phyloP scores from a whole-genome alignment of 768 basidiomycete genomes.

The Suillus hirtellus region DNA sequence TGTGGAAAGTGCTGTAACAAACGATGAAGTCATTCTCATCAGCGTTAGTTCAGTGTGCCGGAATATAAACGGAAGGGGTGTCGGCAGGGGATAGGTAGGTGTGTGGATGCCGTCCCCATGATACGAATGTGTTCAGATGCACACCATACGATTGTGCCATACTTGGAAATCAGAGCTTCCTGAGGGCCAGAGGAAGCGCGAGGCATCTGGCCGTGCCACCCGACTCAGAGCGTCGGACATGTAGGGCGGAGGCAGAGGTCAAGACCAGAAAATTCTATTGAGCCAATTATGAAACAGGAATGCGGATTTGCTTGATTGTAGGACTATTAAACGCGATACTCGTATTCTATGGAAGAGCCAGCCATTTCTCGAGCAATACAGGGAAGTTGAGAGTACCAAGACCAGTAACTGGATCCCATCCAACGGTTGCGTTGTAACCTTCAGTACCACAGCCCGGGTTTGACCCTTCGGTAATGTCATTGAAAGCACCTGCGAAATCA shows the following conservation, averaged over 20 bases:
- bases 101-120: constrained; percentile 42
- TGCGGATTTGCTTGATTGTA: too few species aligned
- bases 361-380: constrained; percentile 33
- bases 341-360: constrained; percentile 22
- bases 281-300: too few species aligned
- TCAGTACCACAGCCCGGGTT: constrained; percentile 55
- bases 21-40: constrained; percentile 41
- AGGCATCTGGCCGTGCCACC: too few species aligned
- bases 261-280: too few species aligned
- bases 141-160: not conserved
- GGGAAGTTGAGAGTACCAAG: constrained; percentile 20
- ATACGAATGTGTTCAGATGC: constrained; percentile 11
- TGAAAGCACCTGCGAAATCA: constrained; percentile 19
- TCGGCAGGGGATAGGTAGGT: constrained; percentile 55
- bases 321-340: not conserved
- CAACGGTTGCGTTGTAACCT: constrained; percentile 38
- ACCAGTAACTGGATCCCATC: constrained; percentile 32
- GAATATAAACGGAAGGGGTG: constrained; percentile 57
- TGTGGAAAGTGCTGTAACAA: constrained; percentile 43
- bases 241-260: too few species aligned
- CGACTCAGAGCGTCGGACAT: too few species aligned
- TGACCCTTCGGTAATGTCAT: constrained; percentile 24
- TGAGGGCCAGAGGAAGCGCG: not conserved
- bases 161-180: not conserved
- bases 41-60: constrained; percentile 17